These are phyloP conservation scores for Arthrobotrys pseudoclavata DNA, from an alignment of 2,329 filamentous ascomycete species.

Conservation along the genomic window DNA sequence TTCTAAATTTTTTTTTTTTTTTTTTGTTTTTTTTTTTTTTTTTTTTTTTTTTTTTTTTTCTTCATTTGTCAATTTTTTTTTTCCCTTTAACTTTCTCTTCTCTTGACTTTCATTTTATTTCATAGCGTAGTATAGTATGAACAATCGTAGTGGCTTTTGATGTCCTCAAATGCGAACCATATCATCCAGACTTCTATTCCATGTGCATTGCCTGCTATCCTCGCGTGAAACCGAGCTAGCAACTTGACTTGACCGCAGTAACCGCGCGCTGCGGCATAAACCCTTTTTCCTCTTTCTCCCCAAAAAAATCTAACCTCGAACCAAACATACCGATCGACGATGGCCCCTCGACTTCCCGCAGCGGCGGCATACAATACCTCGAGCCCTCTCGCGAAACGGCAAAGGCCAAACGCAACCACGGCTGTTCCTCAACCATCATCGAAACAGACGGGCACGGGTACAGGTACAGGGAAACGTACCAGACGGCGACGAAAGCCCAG, in stretches of 20 bases:
- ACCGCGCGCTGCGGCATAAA: conserved; percentile 20
- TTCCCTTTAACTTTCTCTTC: not conserved
- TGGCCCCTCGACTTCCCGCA: not conserved
- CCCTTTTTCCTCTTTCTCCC: not conserved
- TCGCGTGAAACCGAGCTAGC: conserved; percentile 14
- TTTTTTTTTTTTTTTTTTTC: not conserved
- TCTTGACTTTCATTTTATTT: conserved; percentile 21
- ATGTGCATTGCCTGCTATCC: not conserved
- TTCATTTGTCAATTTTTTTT: conserved; percentile 16
- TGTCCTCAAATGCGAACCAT: conserved; percentile 30
- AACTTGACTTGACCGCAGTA: not conserved
- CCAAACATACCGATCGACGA: not conserved
- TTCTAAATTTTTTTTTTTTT: conserved; percentile 45
- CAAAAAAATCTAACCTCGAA: not conserved
- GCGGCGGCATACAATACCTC: conserved; percentile 23
- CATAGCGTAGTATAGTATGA: conserved; percentile 52
- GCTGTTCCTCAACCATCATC: conserved; percentile 5
- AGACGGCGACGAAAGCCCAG: conserved; percentile 61
- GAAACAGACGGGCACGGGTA: conserved; percentile 36
- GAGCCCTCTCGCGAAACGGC: conserved; percentile 31
- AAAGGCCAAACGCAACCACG: conserved; percentile 10
- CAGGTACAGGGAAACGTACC: conserved; percentile 60
- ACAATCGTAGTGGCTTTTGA: conserved; percentile 33
- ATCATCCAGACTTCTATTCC: not conserved
- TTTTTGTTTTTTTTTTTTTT: conserved; percentile 32